Percentiles rank a stretch among this genome's conserved stretches.
These are phyloP conservation scores for Kuraishia ogatae DNA, from an alignment of 805 yeast genomes.

Conservation along the genomic window DNA sequence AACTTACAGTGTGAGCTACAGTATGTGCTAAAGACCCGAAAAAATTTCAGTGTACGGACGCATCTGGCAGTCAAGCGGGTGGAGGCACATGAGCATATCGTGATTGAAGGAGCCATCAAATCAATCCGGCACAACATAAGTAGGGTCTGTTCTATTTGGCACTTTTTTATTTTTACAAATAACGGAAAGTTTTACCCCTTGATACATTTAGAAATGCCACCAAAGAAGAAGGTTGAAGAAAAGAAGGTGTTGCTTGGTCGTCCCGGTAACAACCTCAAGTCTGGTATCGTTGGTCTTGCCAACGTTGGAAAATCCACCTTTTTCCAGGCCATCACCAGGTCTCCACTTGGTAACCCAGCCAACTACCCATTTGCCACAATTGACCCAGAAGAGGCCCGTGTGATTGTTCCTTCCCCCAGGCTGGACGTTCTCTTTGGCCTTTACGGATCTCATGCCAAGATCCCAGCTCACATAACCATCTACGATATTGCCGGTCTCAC, in stretches of 20 bases:
- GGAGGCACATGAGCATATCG: not conserved
- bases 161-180: too few species aligned
- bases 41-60: not conserved
- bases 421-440: conserved; percentile 67
- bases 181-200: not conserved
- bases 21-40: not conserved
- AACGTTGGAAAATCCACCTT: conserved; percentile 58
- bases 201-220: conserved; percentile 19
- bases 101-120: not conserved
- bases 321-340: conserved; percentile 52
- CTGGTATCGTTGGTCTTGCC: conserved; percentile 95
- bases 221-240: conserved; percentile 31
- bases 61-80: not conserved
- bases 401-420: conserved; percentile 67
- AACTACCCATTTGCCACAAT: conserved; percentile 72
- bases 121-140: not conserved
- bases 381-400: conserved; percentile 60
- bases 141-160: not conserved
- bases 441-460: conserved; percentile 76
- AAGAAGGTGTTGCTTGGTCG: conserved; percentile 28
- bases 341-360: conserved; percentile 58
- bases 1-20: not conserved
- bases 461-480: conserved; percentile 88
- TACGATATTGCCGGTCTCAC: conserved; percentile 98
- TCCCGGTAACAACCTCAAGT: conserved; percentile 32